These are phyloP conservation scores for Collybia nuda DNA, from an alignment of 768 basidiomycete species.

Conservation along the genomic window DNA sequence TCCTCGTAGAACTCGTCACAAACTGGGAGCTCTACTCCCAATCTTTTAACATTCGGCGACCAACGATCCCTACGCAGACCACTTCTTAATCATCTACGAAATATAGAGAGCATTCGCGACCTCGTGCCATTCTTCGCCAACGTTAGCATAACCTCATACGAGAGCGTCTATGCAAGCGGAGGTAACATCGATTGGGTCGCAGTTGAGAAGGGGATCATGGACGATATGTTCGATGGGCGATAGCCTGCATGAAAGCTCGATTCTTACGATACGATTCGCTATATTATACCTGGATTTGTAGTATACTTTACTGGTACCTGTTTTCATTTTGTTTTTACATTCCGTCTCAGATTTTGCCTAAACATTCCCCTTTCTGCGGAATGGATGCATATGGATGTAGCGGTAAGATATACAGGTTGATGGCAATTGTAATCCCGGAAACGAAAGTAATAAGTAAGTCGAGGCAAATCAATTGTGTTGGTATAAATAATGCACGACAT, in stretches of 20 bases:
- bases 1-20: conserved; percentile 25
- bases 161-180: conserved; percentile 83
- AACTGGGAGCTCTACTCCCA: conserved; percentile 22
- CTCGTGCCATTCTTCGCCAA: conserved; percentile 89
- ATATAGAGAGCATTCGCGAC: conserved; percentile 83
- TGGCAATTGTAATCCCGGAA: not conserved
- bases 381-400: conserved; percentile 1
- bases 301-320: not conserved
- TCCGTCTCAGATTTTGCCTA: not conserved
- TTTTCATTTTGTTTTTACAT: too few relatives aligned
- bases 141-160: conserved; percentile 86
- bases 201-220: conserved; percentile 77
- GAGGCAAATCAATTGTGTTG: conserved; percentile 10
- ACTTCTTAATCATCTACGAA: conserved; percentile 62
- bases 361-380: not conserved
- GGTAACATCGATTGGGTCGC: conserved; percentile 88
- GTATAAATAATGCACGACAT: conserved; percentile 4
- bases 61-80: conserved; percentile 67
- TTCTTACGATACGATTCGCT: conserved; percentile 2
- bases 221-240: conserved; percentile 89
- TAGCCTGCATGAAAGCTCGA: conserved; percentile 25
- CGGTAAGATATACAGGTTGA: conserved; percentile 4
- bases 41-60: conserved; percentile 29
- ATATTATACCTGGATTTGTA: not conserved
- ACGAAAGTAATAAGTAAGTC: conserved; percentile 19